Percentiles rank a stretch among this genome's conserved stretches.
phyloP scores from a whole-genome alignment of 2,329 filamentous ascomycete genomes.

The Fusarium sp. region DNA sequence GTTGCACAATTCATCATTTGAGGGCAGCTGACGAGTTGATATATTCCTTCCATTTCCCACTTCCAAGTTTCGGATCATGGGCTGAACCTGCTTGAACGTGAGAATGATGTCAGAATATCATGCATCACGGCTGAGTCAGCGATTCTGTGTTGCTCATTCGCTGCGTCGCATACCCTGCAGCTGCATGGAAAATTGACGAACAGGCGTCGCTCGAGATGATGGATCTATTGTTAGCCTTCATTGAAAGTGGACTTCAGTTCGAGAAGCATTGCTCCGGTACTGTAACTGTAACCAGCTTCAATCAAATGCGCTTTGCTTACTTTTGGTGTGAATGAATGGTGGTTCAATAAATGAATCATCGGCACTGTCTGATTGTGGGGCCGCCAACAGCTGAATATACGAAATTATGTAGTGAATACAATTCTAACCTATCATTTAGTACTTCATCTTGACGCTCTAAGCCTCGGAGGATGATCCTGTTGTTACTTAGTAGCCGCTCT shows the following conservation, averaged over 20 bases:
- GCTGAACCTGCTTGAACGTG: slow-evolving; percentile 19
- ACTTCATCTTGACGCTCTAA: background rate
- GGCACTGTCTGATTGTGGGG: too few relatives aligned
- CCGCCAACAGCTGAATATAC: too few relatives aligned
- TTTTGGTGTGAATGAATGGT: too few relatives aligned
- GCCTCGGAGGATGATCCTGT: too few relatives aligned
- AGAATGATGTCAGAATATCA: slow-evolving; percentile 33
- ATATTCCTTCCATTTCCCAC: slow-evolving; percentile 25
- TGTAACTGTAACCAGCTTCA: too few relatives aligned
- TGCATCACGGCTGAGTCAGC: slow-evolving; percentile 14
- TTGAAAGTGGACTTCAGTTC: too few relatives aligned
- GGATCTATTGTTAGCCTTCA: background rate
- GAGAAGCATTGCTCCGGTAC: too few relatives aligned
- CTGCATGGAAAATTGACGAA: background rate
- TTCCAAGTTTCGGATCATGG: slow-evolving; percentile 30
- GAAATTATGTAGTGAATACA: too few relatives aligned
- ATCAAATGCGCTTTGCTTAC: too few relatives aligned
- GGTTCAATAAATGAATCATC: too few relatives aligned
- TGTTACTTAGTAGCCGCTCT: too few relatives aligned
- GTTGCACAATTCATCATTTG: rapidly evolving
- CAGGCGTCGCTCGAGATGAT: background rate
- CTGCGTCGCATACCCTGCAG: background rate
- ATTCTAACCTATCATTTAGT: too few relatives aligned
- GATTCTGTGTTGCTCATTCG: rapidly evolving
- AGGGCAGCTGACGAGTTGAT: background rate